A percentile compares a stretch with the other conserved stretches of the same genome.
Evolutionary conservation across 805 yeast species (phyloP).

Genomic region (Kodamaea neixiangensis): DNA sequence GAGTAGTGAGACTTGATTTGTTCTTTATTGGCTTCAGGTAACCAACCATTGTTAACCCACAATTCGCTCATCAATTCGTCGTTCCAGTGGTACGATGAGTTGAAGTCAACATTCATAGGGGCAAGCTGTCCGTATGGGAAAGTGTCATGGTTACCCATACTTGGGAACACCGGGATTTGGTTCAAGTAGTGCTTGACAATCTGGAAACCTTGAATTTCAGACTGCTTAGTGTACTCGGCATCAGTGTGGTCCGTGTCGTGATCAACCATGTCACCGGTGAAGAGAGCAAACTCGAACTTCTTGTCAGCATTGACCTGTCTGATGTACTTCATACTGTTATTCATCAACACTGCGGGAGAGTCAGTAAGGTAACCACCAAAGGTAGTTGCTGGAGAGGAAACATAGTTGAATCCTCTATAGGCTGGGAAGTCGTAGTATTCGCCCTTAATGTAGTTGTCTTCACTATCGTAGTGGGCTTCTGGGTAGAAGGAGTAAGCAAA

Average conservation of each 20-base stretch:
- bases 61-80: slow-evolving; percentile 38
- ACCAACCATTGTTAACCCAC: slow-evolving; percentile 41
- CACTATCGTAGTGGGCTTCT: slow-evolving; percentile 30
- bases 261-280: slow-evolving; percentile 76
- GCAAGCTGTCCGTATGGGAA: slow-evolving; percentile 74
- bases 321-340: slow-evolving; percentile 53
- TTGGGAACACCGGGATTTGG: slow-evolving; percentile 59
- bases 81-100: slow-evolving; percentile 39
- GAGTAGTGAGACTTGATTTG: slow-evolving; percentile 52
- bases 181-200: slow-evolving; percentile 55
- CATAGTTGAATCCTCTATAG: slow-evolving; percentile 29
- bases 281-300: slow-evolving; percentile 59
- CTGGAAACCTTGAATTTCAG: slow-evolving; percentile 69
- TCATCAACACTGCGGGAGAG: slow-evolving; percentile 61
- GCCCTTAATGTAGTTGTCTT: slow-evolving; percentile 30
- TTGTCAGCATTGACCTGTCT: slow-evolving; percentile 34
- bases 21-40: slow-evolving; percentile 24
- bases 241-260: slow-evolving; percentile 57
- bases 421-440: slow-evolving; percentile 34
- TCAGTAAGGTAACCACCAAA: slow-evolving; percentile 69
- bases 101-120: slow-evolving; percentile 37
- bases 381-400: slow-evolving; percentile 55
- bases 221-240: slow-evolving; percentile 64
- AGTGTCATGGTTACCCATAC: slow-evolving; percentile 71
- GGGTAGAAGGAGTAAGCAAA: slow-evolving; percentile 30